Evolutionary conservation across 495 filamentous ascomycete genomes (phyloP).

Genomic region (Monascus purpureus): DNA sequence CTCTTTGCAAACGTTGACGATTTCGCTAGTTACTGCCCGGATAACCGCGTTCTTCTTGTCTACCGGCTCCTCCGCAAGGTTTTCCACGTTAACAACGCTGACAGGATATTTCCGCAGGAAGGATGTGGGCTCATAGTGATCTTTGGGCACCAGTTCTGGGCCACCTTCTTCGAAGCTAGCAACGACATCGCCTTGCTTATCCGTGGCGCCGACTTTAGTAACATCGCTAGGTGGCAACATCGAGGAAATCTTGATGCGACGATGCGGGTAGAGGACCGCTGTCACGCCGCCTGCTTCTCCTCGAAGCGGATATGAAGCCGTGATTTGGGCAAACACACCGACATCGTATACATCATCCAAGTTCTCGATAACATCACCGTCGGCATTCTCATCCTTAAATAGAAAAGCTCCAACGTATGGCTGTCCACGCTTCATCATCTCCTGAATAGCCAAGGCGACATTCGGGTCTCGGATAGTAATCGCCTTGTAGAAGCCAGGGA

Average conservation of each 20-base stretch:
- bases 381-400: constrained; percentile 88
- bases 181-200: constrained; percentile 84
- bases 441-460: constrained; percentile 78
- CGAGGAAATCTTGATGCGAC: constrained; percentile 78
- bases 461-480: constrained; percentile 87
- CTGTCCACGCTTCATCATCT: constrained; percentile 96
- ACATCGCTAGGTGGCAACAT: constrained; percentile 52
- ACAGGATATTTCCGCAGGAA: constrained; percentile 86
- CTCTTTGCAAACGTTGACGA: constrained; percentile 96
- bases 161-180: constrained; percentile 85
- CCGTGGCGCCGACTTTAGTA: constrained; percentile 23
- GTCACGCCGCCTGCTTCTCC: constrained; percentile 70
- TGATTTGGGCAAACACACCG: constrained; percentile 95
- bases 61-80: constrained; percentile 71
- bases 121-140: constrained; percentile 71
- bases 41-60: constrained; percentile 81
- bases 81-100: constrained; percentile 88
- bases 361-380: constrained; percentile 80
- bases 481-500: constrained; percentile 97
- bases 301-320: constrained; percentile 78
- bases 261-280: constrained; percentile 88
- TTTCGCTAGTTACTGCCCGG: constrained; percentile 86
- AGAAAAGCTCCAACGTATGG: constrained; percentile 95
- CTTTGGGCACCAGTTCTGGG: constrained; percentile 28
- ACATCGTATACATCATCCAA: constrained; percentile 84